Evolutionary conservation across 2,329 filamentous ascomycete genomes (phyloP), one percentile per base, ranked within the genome.

Genomic region (Colletotrichum kahawae): DNA sequence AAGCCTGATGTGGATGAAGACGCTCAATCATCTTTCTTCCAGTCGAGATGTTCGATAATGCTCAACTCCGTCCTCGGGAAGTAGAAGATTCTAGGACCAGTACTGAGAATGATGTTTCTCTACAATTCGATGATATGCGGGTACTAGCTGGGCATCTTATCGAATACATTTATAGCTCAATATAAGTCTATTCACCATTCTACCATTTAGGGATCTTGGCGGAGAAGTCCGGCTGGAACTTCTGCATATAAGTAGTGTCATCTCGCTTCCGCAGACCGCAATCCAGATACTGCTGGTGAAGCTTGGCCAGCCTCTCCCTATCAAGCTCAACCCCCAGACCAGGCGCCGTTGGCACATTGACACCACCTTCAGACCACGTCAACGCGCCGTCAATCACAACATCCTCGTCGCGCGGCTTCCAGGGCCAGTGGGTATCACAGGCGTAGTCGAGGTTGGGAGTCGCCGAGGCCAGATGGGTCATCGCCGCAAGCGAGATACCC

Each of bases 341-440:
- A 3, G 84, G 83, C 0, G 71, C 57, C 1, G 78, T 82, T 1
- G 84, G 84, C 27, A 86, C 84, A 0, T 79, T 43, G 5, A 86
- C 74, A 1, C 82, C 83, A 0, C 84, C 84, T 51, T 85, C 80
- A 1, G 65, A 76, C 84, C 84, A 86, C 31, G 77, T 81, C 69
- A 86, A 57, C 0, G 81, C 80, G 2, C 84, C 83, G n/a, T 84
- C 81, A 9, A 82, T 73, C 59, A 86, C 78, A 7, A 86, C 84
- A 64, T 86, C 85, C 75, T 86, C 85, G 8, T 86, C 82, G 1
- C 82, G 81, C 4, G 82, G 83, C 78, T 86, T 86, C 85, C 85
- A 87, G 8, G 85, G 85, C 85, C 85, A 86, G 72, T 86, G 85
- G 0, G 85, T 86, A 65, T 86, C 85, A 63, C 85, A 86, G 0